Evolutionary conservation across 768 basidiomycete genomes (phyloP).

Genomic region (Auriculariales sp.): DNA sequence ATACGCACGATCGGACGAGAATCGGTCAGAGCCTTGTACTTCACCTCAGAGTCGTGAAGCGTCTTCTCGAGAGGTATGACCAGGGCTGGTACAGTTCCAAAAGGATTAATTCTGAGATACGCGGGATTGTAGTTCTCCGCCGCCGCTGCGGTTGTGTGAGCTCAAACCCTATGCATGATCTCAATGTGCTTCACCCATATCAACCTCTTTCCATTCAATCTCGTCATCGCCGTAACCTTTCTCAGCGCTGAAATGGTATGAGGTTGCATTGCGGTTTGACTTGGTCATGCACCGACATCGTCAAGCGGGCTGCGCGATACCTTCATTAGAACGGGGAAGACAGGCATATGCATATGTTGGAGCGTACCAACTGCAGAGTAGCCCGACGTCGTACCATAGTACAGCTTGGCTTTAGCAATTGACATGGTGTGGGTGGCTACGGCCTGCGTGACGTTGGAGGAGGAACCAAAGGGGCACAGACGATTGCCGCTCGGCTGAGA

Average conservation of each 20-base stretch:
- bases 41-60: slow-evolving; percentile 55
- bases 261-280: neutral
- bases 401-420: slow-evolving; percentile 23
- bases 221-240: slow-evolving; percentile 79
- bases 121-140: slow-evolving; percentile 69
- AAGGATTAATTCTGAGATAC: slow-evolving; percentile 64
- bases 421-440: neutral
- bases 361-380: slow-evolving; percentile 55
- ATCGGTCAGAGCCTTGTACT: slow-evolving; percentile 72
- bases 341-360: neutral
- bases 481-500: too few species aligned
- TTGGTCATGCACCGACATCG: neutral
- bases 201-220: slow-evolving; percentile 51
- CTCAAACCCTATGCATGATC: neutral
- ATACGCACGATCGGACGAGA: slow-evolving; percentile 38
- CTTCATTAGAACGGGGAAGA: neutral
- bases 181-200: slow-evolving; percentile 31
- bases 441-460: too few species aligned
- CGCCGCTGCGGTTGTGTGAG: slow-evolving; percentile 29
- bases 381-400: slow-evolving; percentile 43
- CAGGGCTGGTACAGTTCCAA: slow-evolving; percentile 70
- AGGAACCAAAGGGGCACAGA: too few species aligned
- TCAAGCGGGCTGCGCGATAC: neutral
- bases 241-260: slow-evolving; percentile 31
- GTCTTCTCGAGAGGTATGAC: slow-evolving; percentile 75